Conservation (phyloP, 1,139 yeast species). For the Nakaseomyces uthaithaninus region DNA sequence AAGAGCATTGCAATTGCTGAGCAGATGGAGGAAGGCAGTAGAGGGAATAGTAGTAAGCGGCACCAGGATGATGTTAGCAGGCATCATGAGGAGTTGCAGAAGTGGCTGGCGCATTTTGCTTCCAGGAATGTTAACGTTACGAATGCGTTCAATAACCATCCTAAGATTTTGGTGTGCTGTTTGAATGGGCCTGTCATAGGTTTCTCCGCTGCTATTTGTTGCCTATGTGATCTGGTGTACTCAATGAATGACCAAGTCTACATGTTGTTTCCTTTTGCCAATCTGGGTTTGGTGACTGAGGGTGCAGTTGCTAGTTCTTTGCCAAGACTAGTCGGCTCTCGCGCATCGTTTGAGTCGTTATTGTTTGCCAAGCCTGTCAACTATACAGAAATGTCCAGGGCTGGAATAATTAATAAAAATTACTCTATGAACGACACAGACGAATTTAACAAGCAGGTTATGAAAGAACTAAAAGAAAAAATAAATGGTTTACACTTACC, state of each 20-base stretch:
- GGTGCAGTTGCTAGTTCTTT: constrained; percentile 72
- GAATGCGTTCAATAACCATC: constrained; percentile 59
- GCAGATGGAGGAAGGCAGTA: constrained; percentile 12
- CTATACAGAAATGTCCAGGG: constrained; percentile 45
- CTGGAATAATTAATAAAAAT: constrained; percentile 57
- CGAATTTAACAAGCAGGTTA: constrained; percentile 49
- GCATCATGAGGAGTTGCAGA: constrained; percentile 33
- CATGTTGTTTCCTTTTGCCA: constrained; percentile 69
- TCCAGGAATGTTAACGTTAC: constrained; percentile 36
- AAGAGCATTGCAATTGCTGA: constrained; percentile 31
- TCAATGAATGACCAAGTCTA: constrained; percentile 56
- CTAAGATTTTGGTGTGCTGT: constrained; percentile 64
- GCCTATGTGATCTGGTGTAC: constrained; percentile 68
- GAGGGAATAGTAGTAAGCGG: too few relatives aligned
- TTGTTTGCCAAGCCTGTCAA: constrained; percentile 58
- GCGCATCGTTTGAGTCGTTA: constrained; percentile 67
- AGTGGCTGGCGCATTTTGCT: constrained; percentile 48
- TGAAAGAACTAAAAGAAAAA: constrained; percentile 39
- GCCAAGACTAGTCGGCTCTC: constrained; percentile 63
- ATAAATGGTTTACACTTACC: constrained; percentile 46
- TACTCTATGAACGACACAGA: constrained; percentile 43
- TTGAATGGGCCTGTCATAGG: constrained; percentile 88
- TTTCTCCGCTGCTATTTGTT: constrained; percentile 62
- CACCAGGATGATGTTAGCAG: constrained; percentile 12
- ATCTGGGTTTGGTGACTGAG: constrained; percentile 77